Base-by-base conservation (phyloP, 2,329 filamentous ascomycete genomes). In the Phaeophleospora eucalypticola region DNA sequence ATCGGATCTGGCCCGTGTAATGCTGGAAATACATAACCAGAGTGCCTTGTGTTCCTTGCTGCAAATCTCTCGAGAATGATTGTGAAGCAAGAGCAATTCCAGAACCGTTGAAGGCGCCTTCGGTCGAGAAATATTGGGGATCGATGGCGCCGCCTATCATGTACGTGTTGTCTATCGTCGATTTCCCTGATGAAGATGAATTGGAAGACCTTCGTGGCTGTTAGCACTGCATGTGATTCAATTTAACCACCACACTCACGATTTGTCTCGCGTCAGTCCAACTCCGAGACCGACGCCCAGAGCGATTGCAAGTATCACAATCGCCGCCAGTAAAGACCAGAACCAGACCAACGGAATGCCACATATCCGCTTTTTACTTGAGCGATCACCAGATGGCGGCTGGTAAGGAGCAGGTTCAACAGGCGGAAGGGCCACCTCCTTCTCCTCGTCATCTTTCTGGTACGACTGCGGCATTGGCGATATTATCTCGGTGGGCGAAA, bases 21-120 rank as follows among this genome's bases (percentile, higher is more conserved):
- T 74, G 69, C 49, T 74, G 71, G 50, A 70, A 74, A 56, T 72
- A 74, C 34, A 73, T 58, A 1, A 68, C 68, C 4, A 73, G 65
- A 10, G 63, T 63, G 3, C 68, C 68, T 27, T 66, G 65, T 10
- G 64, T 63, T 4, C 63, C 58, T 6, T 58, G 57, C 20, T 62
- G 20, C 8, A 58, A 44, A 17, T 54, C 38, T 2, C 44, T 41
- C 4, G 53, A 66, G 58, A 70, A 72, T 0, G 68, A 72, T 36
- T 72, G 68, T 4, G 67, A 67, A 15, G 71, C 71, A 8, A 74
- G 47, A 1, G 71, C 71, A 33, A 74, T 69, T 9, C 71, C 71
- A 12, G 68, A 69, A n/a, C 71, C 71, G 46, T 74, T 74, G 59
- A 72, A 73, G 4, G 70, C 70, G 16, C 71, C 71, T 21, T 63